Percentiles rank a stretch among this genome's conserved stretches.
These are phyloP conservation scores for Neonectria neomacrospora DNA, from an alignment of 2,329 filamentous ascomycete species.

Conservation along the genomic window DNA sequence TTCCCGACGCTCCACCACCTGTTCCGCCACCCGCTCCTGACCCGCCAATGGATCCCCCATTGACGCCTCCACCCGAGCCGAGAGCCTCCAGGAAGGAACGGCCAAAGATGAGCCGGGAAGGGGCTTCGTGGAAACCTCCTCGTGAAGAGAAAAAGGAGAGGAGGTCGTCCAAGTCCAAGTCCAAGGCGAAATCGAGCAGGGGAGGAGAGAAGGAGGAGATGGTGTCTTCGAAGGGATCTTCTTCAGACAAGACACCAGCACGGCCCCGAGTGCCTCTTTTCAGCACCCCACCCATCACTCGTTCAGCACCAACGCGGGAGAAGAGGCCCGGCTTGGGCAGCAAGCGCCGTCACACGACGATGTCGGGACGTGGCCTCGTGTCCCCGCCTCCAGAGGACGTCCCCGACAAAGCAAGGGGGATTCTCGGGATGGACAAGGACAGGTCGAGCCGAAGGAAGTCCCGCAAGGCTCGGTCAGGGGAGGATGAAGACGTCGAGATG, in stretches of 20 bases:
- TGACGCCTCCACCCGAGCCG: constrained; percentile 64
- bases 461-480: constrained; percentile 53
- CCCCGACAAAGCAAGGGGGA: constrained; percentile 79
- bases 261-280: constrained; percentile 74
- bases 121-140: constrained; percentile 75
- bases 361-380: constrained; percentile 72
- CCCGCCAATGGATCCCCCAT: constrained; percentile 47
- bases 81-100: constrained; percentile 79
- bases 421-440: constrained; percentile 69
- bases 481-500: constrained; percentile 61
- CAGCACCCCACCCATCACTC: constrained; percentile 72
- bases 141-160: constrained; percentile 59
- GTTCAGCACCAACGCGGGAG: constrained; percentile 75
- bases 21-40: constrained; percentile 53
- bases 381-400: constrained; percentile 79
- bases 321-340: constrained; percentile 66
- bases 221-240: constrained; percentile 73
- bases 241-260: constrained; percentile 72
- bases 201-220: constrained; percentile 72
- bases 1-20: constrained; percentile 49
- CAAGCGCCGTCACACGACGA: constrained; percentile 72
- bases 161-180: constrained; percentile 69
- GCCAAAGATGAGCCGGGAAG: constrained; percentile 77
- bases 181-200: constrained; percentile 68
- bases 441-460: constrained; percentile 54